Conservation (phyloP, 1,139 yeast species). For the Nakaseomyces delphensis region DNA sequence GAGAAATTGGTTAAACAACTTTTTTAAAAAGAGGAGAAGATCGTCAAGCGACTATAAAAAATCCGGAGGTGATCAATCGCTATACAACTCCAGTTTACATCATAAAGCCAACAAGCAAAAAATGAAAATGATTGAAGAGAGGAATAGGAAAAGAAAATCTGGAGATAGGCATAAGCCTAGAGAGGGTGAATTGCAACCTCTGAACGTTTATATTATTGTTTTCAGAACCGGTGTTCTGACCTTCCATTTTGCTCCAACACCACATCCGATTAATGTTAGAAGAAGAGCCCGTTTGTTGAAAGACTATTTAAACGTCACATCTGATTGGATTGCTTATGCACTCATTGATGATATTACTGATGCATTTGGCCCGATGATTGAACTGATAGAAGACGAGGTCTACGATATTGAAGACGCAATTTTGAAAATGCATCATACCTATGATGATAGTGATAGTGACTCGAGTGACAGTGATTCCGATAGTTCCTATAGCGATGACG, state of each 20-base stretch:
- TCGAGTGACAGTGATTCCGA: constrained; percentile 36
- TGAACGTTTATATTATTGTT: constrained; percentile 87
- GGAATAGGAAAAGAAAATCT: constrained; percentile 35
- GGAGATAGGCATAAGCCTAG: constrained; percentile 41
- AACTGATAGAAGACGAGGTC: constrained; percentile 85
- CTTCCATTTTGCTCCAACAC: constrained; percentile 90
- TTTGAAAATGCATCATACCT: constrained; percentile 72
- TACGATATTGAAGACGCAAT: constrained; percentile 88
- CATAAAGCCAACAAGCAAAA: constrained; percentile 14
- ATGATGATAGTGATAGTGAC: constrained; percentile 39
- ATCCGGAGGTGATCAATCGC: neutral
- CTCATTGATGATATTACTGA: constrained; percentile 94
- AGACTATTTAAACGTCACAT: constrained; percentile 80
- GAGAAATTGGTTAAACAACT: constrained; percentile 12
- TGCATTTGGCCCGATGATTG: constrained; percentile 94
- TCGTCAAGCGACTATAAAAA: constrained; percentile 7
- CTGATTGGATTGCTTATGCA: constrained; percentile 98
- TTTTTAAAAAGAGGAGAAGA: constrained; percentile 12
- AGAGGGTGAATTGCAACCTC: constrained; percentile 77
- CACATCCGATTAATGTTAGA: constrained; percentile 92
- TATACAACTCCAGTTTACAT: constrained; percentile 7
- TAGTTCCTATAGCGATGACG: constrained; percentile 29
- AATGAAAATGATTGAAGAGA: constrained; percentile 31
- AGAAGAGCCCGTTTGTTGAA: constrained; percentile 80
- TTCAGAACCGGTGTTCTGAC: constrained; percentile 87